These are phyloP conservation scores for Butyriboletus loyo DNA, from an alignment of 768 basidiomycete species.

Conservation along the genomic window DNA sequence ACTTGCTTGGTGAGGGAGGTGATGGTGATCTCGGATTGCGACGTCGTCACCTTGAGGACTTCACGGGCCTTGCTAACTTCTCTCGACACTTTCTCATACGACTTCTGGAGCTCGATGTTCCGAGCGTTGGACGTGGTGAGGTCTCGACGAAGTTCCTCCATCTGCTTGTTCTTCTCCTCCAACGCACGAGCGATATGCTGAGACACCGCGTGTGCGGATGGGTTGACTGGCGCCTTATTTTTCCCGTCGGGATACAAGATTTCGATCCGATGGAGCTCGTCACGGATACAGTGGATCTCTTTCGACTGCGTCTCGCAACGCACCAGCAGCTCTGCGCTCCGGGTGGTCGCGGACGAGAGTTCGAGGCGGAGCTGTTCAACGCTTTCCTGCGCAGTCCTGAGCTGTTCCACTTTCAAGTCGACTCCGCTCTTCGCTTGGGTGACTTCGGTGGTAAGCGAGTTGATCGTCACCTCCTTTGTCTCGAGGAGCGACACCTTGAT, in stretches of 20 bases:
- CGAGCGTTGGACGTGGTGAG: constrained; percentile 4
- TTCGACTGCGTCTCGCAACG: neutral
- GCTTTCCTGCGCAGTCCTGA: neutral
- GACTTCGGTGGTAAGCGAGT: neutral
- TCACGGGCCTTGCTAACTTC: no score
- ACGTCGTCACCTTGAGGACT: no score
- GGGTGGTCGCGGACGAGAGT: neutral
- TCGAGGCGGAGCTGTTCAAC: neutral
- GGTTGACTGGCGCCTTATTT: no score
- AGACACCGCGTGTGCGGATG: neutral
- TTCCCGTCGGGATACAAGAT: neutral
- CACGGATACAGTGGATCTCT: neutral
- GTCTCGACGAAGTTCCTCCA: no score
- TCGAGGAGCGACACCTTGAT: neutral
- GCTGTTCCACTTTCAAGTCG: neutral
- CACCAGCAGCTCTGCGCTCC: neutral
- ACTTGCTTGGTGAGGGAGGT: no score
- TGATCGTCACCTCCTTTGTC: neutral
- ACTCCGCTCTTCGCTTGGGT: neutral
- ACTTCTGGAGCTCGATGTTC: constrained; percentile 2
- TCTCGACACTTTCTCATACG: neutral
- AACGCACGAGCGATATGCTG: neutral
- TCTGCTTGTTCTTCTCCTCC: no score
- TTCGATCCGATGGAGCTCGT: neutral
- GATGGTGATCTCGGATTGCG: no score